Percentiles rank a stretch among this genome's conserved stretches.
Conservation (phyloP, 345 rosid genomes). For the Turritis glabra region DNA sequence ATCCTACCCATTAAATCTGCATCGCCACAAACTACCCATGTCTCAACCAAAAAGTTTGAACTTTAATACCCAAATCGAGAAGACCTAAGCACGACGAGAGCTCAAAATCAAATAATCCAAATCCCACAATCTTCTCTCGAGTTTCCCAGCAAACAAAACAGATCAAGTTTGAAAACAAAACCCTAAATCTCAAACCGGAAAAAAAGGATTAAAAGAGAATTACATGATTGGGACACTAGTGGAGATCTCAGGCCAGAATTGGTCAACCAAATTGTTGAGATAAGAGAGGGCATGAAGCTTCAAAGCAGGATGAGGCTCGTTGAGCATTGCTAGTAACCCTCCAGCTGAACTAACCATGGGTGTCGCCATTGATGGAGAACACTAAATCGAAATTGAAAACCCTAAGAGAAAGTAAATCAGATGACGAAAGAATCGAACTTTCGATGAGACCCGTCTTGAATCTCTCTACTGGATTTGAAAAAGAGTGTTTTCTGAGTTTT, state of each 20-base stretch:
- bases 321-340: constrained; percentile 94
- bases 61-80: constrained; percentile 18
- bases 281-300: constrained; percentile 88
- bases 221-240: constrained; percentile 96
- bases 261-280: constrained; percentile 87
- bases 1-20: constrained; percentile 11
- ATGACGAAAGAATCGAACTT: background rate
- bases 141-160: background rate
- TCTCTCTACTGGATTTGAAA: constrained; percentile 12
- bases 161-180: constrained; percentile 34
- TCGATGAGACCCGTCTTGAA: constrained; percentile 10
- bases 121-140: constrained; percentile 6
- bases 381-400: constrained; percentile 2
- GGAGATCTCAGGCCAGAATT: constrained; percentile 99
- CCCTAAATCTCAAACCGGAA: constrained; percentile 32
- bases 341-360: constrained; percentile 92
- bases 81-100: background rate
- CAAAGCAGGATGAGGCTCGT: constrained; percentile 76
- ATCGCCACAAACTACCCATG: background rate
- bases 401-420: constrained; percentile 18
- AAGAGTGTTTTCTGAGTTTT: constrained; percentile 20
- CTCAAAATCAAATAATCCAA: constrained; percentile 18
- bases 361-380: constrained; percentile 46
- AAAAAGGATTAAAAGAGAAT: constrained; percentile 7
- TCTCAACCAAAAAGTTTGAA: background rate